Conservation (phyloP, 306 rosid genomes). For the Senna siamea region DNA sequence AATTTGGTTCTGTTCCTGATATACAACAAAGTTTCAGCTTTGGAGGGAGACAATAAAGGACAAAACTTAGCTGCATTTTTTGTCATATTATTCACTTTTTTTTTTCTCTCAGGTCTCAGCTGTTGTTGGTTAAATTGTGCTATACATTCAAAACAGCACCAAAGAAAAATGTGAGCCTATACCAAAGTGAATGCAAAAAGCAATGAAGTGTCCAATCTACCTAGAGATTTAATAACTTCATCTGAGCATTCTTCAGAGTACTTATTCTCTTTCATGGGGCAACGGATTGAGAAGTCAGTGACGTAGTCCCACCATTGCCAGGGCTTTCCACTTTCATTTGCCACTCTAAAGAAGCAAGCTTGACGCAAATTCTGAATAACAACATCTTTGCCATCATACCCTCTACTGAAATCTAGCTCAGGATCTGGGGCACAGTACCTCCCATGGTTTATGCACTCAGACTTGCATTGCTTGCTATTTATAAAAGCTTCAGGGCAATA, state of each 20-base stretch:
- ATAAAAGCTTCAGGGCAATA: slow-evolving; percentile 85
- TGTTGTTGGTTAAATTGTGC: no score
- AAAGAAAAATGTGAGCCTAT: slow-evolving; percentile 18
- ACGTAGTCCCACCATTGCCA: slow-evolving; percentile 99
- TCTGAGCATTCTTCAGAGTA: slow-evolving; percentile 80
- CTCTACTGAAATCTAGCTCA: slow-evolving; percentile 86
- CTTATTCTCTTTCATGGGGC: slow-evolving; percentile 83
- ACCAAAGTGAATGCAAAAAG: slow-evolving; percentile 24
- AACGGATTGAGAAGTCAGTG: slow-evolving; percentile 89
- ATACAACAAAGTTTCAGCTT: no score
- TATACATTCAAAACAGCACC: slow-evolving; percentile 19
- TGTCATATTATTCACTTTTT: no score
- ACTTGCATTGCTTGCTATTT: slow-evolving; percentile 79
- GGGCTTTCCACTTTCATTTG: slow-evolving; percentile 90
- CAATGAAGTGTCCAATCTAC: slow-evolving; percentile 54
- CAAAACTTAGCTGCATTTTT: no score
- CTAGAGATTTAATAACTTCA: slow-evolving; percentile 81
- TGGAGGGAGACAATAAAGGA: not conserved
- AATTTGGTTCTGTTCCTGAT: not conserved
- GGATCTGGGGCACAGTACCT: slow-evolving; percentile 99
- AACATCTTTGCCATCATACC: slow-evolving; percentile 96
- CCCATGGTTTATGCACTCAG: slow-evolving; percentile 92
- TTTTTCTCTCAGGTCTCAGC: no score
- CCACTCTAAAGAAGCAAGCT: slow-evolving; percentile 89
- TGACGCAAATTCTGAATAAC: slow-evolving; percentile 92